Conservation (phyloP, 2,329 filamentous ascomycete species). For the Botryotinia calthae region DNA sequence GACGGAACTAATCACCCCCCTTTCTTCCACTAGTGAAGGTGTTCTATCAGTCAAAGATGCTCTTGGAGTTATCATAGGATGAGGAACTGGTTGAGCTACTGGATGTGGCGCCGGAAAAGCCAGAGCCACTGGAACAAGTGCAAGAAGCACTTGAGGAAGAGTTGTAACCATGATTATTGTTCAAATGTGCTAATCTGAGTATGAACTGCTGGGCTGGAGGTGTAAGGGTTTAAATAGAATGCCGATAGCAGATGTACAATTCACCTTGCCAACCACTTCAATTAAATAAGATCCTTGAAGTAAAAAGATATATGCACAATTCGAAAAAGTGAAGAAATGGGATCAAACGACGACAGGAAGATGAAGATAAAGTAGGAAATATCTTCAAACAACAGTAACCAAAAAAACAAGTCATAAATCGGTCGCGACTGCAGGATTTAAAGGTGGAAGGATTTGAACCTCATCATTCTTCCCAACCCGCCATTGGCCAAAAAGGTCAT, state of each 20-base stretch:
- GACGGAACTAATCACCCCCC: slow-evolving; percentile 45
- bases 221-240: not conserved
- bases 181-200: not conserved
- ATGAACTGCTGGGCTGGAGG: not conserved
- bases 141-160: slow-evolving; percentile 24
- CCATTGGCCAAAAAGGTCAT: not conserved
- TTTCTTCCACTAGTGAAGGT: slow-evolving; percentile 43
- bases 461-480: not conserved
- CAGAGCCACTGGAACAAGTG: slow-evolving; percentile 29
- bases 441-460: not conserved
- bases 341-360: not conserved
- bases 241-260: not conserved
- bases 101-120: slow-evolving; percentile 32
- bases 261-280: not conserved
- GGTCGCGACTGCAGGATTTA: not conserved
- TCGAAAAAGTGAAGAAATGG: not conserved
- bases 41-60: slow-evolving; percentile 42
- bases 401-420: not conserved
- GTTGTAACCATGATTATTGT: slow-evolving; percentile 4
- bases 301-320: not conserved
- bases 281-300: not conserved
- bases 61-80: slow-evolving; percentile 50
- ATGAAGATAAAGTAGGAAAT: not conserved
- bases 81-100: slow-evolving; percentile 34
- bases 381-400: not conserved